Evolutionary conservation across 1,139 yeast genomes (phyloP), one percentile per base, ranked within the genome.

Genomic region (Sugiyamaella neomexicana): DNA sequence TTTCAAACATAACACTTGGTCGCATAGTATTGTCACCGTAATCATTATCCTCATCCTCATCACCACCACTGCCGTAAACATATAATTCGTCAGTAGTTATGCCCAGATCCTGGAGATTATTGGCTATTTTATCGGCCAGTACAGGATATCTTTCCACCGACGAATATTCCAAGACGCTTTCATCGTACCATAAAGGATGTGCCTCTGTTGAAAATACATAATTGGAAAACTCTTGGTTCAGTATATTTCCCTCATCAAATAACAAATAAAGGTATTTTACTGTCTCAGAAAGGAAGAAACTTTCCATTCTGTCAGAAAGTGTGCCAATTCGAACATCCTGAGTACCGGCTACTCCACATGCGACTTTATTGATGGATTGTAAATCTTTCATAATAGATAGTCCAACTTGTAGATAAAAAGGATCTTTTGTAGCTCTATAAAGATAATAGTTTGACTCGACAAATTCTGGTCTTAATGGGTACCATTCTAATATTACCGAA

Each of bases 151-250:
- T 54, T 10, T 48, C 45, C 2, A 54, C 60, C 4, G 64, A 56
- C 5, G 70, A 65, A 37, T 61, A 55, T 23, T 59, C 48, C 29
- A 65, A 13, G 2, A 74, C 56, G 6, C 62, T 53, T 2, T 67
- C 58, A 56, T 72, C 71, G 55, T 79, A 76, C 96, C 96, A 89
- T 57, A 90, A 67, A 1, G 97, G 97, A 68, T 91, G 98, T 0
- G 95, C 98, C 65, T 91, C 98, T 0, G 98, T 91, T 9, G 96
- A 86, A 64, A 90, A 91, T 0, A 91, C 76, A 71, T 86, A 78
- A 62, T 83, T 85, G 44, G 81, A 80, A 68, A 75, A 73, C 6
- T 72, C 71, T 46, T 68, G 75, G 61, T 86, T 82, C 20, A 82
- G 65, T 27, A 78, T 79, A 65, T 89, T 82, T 5, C 75, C 75